These are phyloP conservation scores for Roridomyces roridus DNA, from an alignment of 768 basidiomycete species.

Conservation along the genomic window DNA sequence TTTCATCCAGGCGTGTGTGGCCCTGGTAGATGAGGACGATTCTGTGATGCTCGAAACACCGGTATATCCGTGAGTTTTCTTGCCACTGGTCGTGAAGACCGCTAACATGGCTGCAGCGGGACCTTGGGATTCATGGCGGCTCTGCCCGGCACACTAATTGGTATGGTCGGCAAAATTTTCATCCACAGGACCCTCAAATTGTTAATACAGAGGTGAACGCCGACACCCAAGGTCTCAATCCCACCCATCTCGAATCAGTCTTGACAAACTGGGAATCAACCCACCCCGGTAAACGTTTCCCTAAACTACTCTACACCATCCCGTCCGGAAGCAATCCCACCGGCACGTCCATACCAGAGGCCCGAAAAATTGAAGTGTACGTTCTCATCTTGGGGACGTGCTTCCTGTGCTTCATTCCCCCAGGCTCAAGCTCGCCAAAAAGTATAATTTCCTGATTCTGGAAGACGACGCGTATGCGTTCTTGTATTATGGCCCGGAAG, in stretches of 20 bases:
- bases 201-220: conserved; percentile 59
- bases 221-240: conserved; percentile 61
- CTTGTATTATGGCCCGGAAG: conserved; percentile 22
- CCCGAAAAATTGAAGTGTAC: conserved; percentile 21
- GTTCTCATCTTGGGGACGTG: conserved; percentile 28
- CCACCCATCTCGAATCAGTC: conserved; percentile 51
- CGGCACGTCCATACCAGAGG: conserved; percentile 37
- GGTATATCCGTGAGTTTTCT: conserved; percentile 32
- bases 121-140: conserved; percentile 19
- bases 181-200: too few species aligned
- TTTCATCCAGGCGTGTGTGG: conserved; percentile 37
- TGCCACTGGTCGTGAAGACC: background rate
- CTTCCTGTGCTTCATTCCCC: conserved; percentile 35
- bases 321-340: conserved; percentile 44
- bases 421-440: conserved; percentile 62
- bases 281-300: conserved; percentile 59
- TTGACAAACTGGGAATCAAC: conserved; percentile 51
- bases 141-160: conserved; percentile 29
- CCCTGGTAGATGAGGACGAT: conserved; percentile 52
- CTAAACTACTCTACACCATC: conserved; percentile 70
- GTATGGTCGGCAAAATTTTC: conserved; percentile 5
- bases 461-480: conserved; percentile 40
- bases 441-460: conserved; percentile 60
- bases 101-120: conserved; percentile 7
- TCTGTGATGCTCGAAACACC: conserved; percentile 53